These are phyloP conservation scores for Trichoderma aggressivum DNA, from an alignment of 2,329 filamentous ascomycete genomes.

Conservation along the genomic window DNA sequence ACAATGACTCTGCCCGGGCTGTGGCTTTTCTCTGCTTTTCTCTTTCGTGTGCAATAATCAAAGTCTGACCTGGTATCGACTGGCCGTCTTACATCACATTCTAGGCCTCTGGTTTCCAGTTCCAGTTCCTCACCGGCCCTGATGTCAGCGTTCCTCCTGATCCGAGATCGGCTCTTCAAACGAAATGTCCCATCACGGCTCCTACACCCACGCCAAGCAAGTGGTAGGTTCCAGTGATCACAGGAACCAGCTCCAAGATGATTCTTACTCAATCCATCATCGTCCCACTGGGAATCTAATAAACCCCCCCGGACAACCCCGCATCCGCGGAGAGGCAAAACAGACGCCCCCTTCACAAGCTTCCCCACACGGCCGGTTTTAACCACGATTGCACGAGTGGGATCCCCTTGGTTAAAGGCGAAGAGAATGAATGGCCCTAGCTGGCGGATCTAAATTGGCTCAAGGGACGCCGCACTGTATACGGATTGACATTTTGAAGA, in stretches of 20 bases:
- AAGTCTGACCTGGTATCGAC: not conserved
- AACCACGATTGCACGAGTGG: not conserved
- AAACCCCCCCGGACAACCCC: not conserved
- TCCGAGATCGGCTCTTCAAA: constrained; percentile 13
- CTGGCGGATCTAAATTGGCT: not conserved
- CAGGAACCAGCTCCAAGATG: not conserved
- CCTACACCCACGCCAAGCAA: not conserved
- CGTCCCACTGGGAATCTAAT: not conserved
- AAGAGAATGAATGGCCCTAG: not conserved
- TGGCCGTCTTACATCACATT: not conserved
- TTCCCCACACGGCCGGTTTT: not conserved
- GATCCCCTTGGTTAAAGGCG: not conserved
- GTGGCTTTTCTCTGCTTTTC: not conserved
- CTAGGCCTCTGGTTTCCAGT: not conserved
- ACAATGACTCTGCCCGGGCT: not conserved
- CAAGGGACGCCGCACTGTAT: not conserved
- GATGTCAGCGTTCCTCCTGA: not conserved
- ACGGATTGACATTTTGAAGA: not conserved
- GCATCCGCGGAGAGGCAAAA: not conserved
- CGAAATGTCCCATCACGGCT: not conserved
- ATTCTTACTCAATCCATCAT: not conserved
- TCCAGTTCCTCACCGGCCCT: not conserved
- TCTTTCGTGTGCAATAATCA: not conserved
- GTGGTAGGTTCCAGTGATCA: not conserved
- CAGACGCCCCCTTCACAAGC: not conserved